Conservation (phyloP, 2,329 filamentous ascomycete genomes). For the Pyrenophora seminiperda region DNA sequence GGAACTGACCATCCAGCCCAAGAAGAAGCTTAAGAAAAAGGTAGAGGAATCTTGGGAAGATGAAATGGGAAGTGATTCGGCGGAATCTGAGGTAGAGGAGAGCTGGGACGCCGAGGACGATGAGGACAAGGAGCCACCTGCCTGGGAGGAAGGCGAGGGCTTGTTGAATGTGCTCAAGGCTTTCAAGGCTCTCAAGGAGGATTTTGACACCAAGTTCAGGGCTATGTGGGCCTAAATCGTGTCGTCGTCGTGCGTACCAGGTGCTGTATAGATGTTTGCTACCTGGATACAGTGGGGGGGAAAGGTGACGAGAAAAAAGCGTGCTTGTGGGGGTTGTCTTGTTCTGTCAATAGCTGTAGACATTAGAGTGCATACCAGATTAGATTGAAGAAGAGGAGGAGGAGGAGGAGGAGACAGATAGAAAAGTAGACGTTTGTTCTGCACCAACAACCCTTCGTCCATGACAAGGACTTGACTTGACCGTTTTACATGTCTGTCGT, state of each 20-base stretch:
- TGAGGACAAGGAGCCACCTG: conserved; percentile 31
- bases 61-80: conserved; percentile 43
- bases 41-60: conserved; percentile 51
- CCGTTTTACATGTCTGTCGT: background rate
- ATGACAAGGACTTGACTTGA: no score
- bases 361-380: background rate
- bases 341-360: background rate
- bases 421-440: background rate
- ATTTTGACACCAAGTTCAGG: conserved; percentile 69
- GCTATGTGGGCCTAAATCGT: conserved; percentile 61
- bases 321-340: background rate
- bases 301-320: background rate
- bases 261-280: no score
- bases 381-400: background rate
- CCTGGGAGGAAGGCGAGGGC: conserved; percentile 54
- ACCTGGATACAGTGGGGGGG: no score
- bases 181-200: conserved; percentile 61
- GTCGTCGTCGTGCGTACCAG: no score
- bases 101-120: conserved; percentile 36
- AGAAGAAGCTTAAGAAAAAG: conserved; percentile 48
- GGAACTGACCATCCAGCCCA: conserved; percentile 39
- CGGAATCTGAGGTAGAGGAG: conserved; percentile 25
- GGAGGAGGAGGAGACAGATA: no score
- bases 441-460: background rate
- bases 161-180: conserved; percentile 64